Evolutionary conservation across 331 rosid genomes (phyloP).

Genomic region (Acacia concinna): DNA sequence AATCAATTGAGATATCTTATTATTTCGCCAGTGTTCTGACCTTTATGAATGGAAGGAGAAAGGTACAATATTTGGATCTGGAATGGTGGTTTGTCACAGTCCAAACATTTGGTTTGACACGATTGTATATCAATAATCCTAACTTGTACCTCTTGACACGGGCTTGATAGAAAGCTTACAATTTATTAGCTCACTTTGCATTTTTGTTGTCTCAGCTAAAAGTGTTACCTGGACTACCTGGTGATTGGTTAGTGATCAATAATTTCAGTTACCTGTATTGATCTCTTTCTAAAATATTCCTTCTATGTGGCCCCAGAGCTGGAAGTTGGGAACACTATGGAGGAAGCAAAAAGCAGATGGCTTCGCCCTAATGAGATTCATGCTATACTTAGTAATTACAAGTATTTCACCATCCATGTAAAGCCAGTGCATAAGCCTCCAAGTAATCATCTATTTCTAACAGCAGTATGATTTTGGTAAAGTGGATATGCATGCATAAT

Average conservation of each 20-base stretch:
- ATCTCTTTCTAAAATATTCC: slow-evolving; percentile 33
- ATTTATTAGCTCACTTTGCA: neutral
- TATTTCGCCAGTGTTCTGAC: neutral
- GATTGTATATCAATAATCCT: neutral
- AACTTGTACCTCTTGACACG: slow-evolving; percentile 10
- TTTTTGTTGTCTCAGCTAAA: slow-evolving; percentile 14
- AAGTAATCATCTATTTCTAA: slow-evolving; percentile 55
- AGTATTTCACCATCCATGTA: slow-evolving; percentile 69
- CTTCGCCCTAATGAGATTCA: slow-evolving; percentile 97
- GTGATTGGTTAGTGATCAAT: slow-evolving; percentile 18
- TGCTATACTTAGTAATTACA: slow-evolving; percentile 77
- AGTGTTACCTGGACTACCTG: neutral
- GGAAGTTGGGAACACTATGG: slow-evolving; percentile 60
- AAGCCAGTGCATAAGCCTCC: slow-evolving; percentile 78
- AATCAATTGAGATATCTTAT: slow-evolving; percentile 18
- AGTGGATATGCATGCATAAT: slow-evolving; percentile 4
- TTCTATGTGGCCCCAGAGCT: slow-evolving; percentile 54
- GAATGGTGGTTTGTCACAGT: neutral
- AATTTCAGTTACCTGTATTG: slow-evolving; percentile 13
- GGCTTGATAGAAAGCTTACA: slow-evolving; percentile 23
- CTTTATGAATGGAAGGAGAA: neutral
- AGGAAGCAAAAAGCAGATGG: slow-evolving; percentile 87
- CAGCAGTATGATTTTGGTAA: slow-evolving; percentile 13
- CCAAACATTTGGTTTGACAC: slow-evolving; percentile 20
- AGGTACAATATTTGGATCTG: slow-evolving; percentile 16